Base-by-base conservation (phyloP, 179 eudicot species). In the Heliamphora pulchella region DNA sequence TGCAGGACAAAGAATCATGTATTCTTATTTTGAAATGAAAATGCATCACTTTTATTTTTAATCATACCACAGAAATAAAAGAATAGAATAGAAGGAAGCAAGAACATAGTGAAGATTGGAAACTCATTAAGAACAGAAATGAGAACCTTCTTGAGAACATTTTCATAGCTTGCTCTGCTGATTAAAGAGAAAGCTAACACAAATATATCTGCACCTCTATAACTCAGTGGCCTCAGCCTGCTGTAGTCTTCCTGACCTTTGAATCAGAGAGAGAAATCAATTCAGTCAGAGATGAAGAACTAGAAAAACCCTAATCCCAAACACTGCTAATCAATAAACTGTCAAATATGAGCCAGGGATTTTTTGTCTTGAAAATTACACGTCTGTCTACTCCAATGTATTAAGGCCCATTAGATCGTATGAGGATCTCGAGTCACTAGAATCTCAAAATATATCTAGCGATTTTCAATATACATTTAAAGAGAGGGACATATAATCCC, bases 201-300 rank as follows among this genome's bases (percentile, higher is more conserved):
- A 91, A 96, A 96, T 75, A 96, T 87, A 83, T 96, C 98, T 67
- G 99, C 98, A 76, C 99, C 98, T 88, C 99, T 92, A 80, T 96
- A 96, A 82, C 99, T 96, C 81, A 96, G 86, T 70, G 99, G 99
- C 93, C 99, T 93, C 86, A 96, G 84, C 84, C 99, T 96, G 86
- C 98, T 92, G 66, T 93, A 96, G 78, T 96, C 99, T 84, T 96
- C 99, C 65, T 96, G 99, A 73, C 98, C 98, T 95, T 39, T 53
- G 73, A 72, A 80, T 48, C 57, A 76, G 4, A 41, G 58, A 54
- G 2, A 69, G 5, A 78, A 44, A 83, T 5, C 71, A 81, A 69
- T 31, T 31, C 31, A 57, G 41, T 15, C 22, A 80, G n/a, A 61
- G 82, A 70, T 62, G 68, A 50, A 55, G 47, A 7, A 39, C 9